Percentiles rank a stretch among this genome's conserved stretches.
These are phyloP conservation scores for Ganoderma boninense DNA, from an alignment of 1,284 basidiomycete species.

Conservation along the genomic window DNA sequence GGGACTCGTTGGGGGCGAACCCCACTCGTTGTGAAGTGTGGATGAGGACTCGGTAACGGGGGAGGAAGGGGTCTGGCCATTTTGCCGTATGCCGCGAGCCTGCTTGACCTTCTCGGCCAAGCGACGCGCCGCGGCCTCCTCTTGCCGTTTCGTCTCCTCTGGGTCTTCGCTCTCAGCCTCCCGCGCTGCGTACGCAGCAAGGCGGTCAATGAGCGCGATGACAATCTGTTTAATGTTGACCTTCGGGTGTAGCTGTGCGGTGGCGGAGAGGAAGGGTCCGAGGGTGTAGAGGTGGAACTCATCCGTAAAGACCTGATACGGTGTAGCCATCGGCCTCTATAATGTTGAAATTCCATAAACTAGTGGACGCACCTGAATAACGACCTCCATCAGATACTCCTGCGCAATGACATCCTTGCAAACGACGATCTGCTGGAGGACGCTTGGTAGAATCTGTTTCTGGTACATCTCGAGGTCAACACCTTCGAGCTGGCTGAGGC, in stretches of 20 bases:
- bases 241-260: conserved; percentile 92
- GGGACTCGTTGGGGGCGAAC: conserved; percentile 41
- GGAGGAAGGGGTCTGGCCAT: conserved; percentile 43
- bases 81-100: conserved; percentile 66
- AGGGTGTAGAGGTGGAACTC: conserved; percentile 95
- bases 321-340: neutral
- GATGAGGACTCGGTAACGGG: conserved; percentile 33
- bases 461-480: conserved; percentile 94
- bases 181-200: conserved; percentile 92
- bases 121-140: conserved; percentile 88
- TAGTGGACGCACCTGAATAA: conserved; percentile 79
- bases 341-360: neutral
- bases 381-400: conserved; percentile 98
- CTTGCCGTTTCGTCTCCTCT: conserved; percentile 89
- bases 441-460: conserved; percentile 83
- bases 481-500: conserved; percentile 91
- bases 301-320: conserved; percentile 87
- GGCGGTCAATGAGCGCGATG: conserved; percentile 94
- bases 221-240: conserved; percentile 98
- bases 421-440: conserved; percentile 94
- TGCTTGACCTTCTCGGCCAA: conserved; percentile 89
- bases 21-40: conserved; percentile 39
- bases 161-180: conserved; percentile 95
- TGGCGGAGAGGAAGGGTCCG: conserved; percentile 91
- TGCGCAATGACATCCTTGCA: conserved; percentile 98